These are phyloP conservation scores for Camelina hispida DNA, from an alignment of 345 rosid genomes.

Conservation along the genomic window DNA sequence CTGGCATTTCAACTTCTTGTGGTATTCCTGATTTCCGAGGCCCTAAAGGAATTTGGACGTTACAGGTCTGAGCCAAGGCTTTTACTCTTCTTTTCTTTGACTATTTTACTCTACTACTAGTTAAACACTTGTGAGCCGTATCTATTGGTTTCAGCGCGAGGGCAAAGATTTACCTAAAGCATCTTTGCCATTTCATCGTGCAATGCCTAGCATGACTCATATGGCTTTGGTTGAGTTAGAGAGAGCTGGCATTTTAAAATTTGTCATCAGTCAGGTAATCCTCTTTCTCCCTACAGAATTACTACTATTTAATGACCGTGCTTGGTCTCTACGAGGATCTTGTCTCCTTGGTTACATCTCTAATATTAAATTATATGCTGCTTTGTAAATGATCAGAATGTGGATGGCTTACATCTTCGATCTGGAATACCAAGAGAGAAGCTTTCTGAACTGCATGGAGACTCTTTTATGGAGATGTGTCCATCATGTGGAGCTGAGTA, in stretches of 20 bases:
- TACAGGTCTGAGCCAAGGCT: slow-evolving; percentile 60
- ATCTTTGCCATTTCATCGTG: slow-evolving; percentile 94
- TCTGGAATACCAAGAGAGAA: slow-evolving; percentile 99
- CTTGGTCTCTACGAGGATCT: slow-evolving; percentile 14
- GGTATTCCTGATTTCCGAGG: slow-evolving; percentile 99
- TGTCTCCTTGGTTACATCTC: slow-evolving; percentile 7
- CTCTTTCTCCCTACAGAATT: not conserved
- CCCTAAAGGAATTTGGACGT: slow-evolving; percentile 97
- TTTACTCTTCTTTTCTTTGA: too few relatives aligned
- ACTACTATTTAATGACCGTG: not conserved
- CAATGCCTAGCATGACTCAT: slow-evolving; percentile 95
- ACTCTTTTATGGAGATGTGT: slow-evolving; percentile 93
- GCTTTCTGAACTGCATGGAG: slow-evolving; percentile 92
- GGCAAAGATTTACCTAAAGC: slow-evolving; percentile 91
- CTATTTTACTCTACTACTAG: too few relatives aligned
- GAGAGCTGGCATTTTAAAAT: slow-evolving; percentile 84
- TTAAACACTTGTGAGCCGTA: slow-evolving; percentile 22
- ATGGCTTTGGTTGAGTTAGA: slow-evolving; percentile 96
- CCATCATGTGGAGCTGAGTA: slow-evolving; percentile 87
- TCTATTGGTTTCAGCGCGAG: slow-evolving; percentile 64
- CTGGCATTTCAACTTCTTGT: slow-evolving; percentile 97
- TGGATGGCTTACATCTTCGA: slow-evolving; percentile 97
- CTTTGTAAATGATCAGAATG: slow-evolving; percentile 58
- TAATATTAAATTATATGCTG: slow-evolving; percentile 8
- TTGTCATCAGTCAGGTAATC: slow-evolving; percentile 86